Percentiles rank a stretch among this genome's conserved stretches.
Evolutionary conservation across 805 yeast species (phyloP).

Genomic region (Wickerhamiella parazyma): DNA sequence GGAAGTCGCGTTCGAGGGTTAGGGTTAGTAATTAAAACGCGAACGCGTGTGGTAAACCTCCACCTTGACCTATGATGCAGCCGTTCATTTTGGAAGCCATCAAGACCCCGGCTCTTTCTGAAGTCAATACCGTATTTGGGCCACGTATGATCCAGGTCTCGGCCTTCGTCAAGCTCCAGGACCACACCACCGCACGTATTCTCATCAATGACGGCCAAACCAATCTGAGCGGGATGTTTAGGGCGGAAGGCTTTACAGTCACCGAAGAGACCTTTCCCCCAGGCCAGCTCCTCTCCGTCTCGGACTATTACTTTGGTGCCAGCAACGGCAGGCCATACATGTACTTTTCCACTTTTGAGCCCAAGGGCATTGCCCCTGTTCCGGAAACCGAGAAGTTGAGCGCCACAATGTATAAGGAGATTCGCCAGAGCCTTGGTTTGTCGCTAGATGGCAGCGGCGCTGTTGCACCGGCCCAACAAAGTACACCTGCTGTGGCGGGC

Average conservation of each 20-base stretch:
- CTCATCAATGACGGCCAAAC: conserved; percentile 6
- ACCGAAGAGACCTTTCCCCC: not conserved
- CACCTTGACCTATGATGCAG: not conserved
- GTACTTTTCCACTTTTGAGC: not conserved
- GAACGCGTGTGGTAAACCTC: not conserved
- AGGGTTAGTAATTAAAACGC: not conserved
- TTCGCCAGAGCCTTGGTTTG: not conserved
- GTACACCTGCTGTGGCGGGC: not conserved
- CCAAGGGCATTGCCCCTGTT: conserved; percentile 1
- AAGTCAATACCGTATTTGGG: not conserved
- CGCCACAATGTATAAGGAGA: not conserved
- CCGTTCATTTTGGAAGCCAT: not conserved
- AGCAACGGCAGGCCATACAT: conserved; percentile 4
- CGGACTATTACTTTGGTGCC: not conserved
- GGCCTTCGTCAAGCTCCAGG: not conserved
- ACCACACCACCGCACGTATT: conserved; percentile 1
- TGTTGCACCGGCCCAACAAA: not conserved
- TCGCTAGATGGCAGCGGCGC: not conserved
- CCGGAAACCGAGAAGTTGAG: not conserved
- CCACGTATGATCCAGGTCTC: conserved; percentile 1
- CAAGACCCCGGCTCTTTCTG: not conserved
- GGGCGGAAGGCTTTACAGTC: not conserved
- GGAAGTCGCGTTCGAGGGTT: not conserved
- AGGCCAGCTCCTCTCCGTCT: conserved; percentile 7
- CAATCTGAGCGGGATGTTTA: not conserved